Conservation (phyloP, 805 yeast genomes). For the Spathaspora sp. region DNA sequence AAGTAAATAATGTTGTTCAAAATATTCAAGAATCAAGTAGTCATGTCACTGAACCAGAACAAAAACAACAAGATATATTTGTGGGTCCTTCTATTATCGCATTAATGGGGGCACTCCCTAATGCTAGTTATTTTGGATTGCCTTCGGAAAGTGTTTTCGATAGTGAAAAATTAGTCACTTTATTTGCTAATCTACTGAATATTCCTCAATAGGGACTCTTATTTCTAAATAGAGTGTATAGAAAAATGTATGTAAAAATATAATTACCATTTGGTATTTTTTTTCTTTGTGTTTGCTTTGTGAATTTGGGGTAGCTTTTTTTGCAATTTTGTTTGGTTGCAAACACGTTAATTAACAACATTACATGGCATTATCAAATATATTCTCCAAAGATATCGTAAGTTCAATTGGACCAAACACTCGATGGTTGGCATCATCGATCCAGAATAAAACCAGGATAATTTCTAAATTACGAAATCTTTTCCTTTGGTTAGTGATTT, state of each 20-base stretch:
- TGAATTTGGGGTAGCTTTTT: background rate
- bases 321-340: constrained; percentile 5
- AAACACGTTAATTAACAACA: background rate
- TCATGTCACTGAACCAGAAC: constrained; percentile 5
- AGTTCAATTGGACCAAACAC: background rate
- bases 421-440: constrained; percentile 2
- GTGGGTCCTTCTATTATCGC: constrained; percentile 35
- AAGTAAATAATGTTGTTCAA: constrained; percentile 5
- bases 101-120: constrained; percentile 57
- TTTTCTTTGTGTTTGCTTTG: background rate
- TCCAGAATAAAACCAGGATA: background rate
- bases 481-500: constrained; percentile 2
- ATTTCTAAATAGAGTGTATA: background rate
- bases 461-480: constrained; percentile 1
- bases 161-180: constrained; percentile 47
- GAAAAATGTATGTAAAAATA: background rate
- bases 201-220: constrained; percentile 10
- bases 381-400: constrained; percentile 4
- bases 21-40: constrained; percentile 15
- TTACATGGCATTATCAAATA: background rate
- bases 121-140: constrained; percentile 49
- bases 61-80: constrained; percentile 17
- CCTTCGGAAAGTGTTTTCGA: constrained; percentile 51
- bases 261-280: background rate
- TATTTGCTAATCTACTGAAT: constrained; percentile 29